These are phyloP conservation scores for Boletus speciosus DNA, from an alignment of 768 basidiomycete species.

Conservation along the genomic window DNA sequence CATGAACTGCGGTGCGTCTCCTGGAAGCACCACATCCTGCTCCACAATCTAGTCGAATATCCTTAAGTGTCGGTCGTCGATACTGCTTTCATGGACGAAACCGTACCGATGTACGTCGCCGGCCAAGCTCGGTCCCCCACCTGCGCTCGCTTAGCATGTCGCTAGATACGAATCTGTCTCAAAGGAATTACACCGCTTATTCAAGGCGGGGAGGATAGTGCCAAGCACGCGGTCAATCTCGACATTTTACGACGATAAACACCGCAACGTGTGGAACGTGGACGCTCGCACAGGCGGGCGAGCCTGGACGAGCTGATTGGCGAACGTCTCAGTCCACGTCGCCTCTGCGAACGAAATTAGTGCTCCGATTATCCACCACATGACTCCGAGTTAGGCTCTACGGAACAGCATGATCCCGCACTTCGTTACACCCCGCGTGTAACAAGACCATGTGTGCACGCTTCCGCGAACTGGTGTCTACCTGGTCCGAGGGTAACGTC, in stretches of 20 bases:
- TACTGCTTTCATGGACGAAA: conserved; percentile 92
- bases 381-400: neutral
- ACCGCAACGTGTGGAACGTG: conserved; percentile 8
- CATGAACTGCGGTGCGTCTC: no score
- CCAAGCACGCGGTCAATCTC: conserved; percentile 80
- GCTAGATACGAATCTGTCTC: conserved; percentile 58
- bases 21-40: conserved; percentile 9
- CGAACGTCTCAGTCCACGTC: conserved; percentile 21
- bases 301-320: conserved; percentile 16
- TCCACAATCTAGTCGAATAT: conserved; percentile 20
- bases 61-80: conserved; percentile 48
- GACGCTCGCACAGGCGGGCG: conserved; percentile 29
- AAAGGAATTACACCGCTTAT: conserved; percentile 48
- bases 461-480: no score
- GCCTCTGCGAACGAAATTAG: neutral
- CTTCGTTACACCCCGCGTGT: no score
- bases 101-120: conserved; percentile 85
- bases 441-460: no score
- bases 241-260: conserved; percentile 70
- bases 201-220: conserved; percentile 64
- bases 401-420: no score
- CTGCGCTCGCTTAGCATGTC: conserved; percentile 81
- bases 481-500: no score
- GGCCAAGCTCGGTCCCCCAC: conserved; percentile 90
- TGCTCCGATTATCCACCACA: neutral